Evolutionary conservation across 331 rosid genomes (phyloP), one percentile per base, ranked within the genome.

Genomic region (Telfairia occidentalis): DNA sequence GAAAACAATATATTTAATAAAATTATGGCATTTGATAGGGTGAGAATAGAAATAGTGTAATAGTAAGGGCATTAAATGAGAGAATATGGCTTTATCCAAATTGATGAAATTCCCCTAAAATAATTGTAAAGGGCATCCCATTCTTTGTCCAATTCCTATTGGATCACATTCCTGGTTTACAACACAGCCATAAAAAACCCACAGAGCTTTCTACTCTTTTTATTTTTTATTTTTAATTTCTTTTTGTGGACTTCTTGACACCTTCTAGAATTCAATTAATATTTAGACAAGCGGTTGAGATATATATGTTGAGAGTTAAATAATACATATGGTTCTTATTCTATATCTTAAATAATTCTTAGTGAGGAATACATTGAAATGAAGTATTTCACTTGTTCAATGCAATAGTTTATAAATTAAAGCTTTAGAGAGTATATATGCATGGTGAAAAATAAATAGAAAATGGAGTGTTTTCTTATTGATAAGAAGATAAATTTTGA

Each of bases 91-190:
- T 34, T 63, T 16, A 63, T 34, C 29, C 71, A 34, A 34, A 34
- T 24, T 42, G 74, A 67, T 23, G 35, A 67, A 67, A 67, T 38
- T 67, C 34, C 5, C 12, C 18, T 6, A 37, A 15, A 70, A 70
- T 45, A 45, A 45, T 45, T 69, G 30, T 6, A 45, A 24, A 70
- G 9, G 19, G 57, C 74, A 69, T 70, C 74, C 23, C 24, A 45
- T 45, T 45, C 57, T 70, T 70, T 70, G 54, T 67, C 74, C 74
- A 67, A 40, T 67, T n/a, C 74, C 32, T 42, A 67, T 42, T 67
- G 54, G 54, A 42, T 42, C 37, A 67, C 35, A 1, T 67, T 67
- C 32, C 32, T 65, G 29, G 18, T 35, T 37, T 9, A 18, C 2
- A 1, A 64, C 23, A 8, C 30, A 35, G 2, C 71, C 46, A 63